Evolutionary conservation across 139 green algal genomes (phyloP).

Genomic region (Auxenochlorella pyrenoidosa): DNA sequence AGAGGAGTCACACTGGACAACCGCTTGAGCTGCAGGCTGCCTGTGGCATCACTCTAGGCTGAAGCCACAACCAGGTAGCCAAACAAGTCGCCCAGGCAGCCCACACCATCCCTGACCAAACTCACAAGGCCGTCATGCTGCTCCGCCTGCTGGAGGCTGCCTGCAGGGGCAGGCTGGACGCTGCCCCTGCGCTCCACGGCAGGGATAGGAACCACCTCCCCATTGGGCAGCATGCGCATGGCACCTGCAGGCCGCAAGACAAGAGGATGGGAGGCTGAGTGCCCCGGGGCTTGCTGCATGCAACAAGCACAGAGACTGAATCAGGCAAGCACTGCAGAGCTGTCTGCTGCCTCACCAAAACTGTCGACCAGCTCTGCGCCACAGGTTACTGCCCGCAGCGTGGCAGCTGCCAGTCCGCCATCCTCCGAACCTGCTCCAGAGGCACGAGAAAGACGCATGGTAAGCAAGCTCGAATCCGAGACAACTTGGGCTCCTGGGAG

Average conservation of each 20-base stretch:
- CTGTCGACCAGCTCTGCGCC: conserved; percentile 58
- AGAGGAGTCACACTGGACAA: no score
- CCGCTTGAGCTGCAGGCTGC: no score
- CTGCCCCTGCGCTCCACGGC: neutral
- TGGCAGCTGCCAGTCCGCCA: conserved; percentile 53
- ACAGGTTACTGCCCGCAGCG: conserved; percentile 62
- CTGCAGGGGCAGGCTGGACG: neutral
- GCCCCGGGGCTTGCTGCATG: no score
- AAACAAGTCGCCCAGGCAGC: no score
- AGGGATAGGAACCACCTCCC: conserved; percentile 55
- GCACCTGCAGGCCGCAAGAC: neutral
- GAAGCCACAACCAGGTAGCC: no score
- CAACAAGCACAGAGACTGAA: no score
- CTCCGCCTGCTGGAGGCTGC: neutral
- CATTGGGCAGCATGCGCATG: conserved; percentile 78
- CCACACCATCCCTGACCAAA: no score
- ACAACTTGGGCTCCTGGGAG: no score
- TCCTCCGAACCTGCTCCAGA: conserved; percentile 44
- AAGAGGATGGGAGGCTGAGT: neutral
- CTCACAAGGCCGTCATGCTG: neutral
- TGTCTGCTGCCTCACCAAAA: conserved; percentile 46
- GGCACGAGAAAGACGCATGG: no score
- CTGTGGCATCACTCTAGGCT: no score
- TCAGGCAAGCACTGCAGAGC: neutral
- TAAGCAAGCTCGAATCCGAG: no score